Conservation (phyloP, 1,139 yeast species). For the Candida sp. region DNA sequence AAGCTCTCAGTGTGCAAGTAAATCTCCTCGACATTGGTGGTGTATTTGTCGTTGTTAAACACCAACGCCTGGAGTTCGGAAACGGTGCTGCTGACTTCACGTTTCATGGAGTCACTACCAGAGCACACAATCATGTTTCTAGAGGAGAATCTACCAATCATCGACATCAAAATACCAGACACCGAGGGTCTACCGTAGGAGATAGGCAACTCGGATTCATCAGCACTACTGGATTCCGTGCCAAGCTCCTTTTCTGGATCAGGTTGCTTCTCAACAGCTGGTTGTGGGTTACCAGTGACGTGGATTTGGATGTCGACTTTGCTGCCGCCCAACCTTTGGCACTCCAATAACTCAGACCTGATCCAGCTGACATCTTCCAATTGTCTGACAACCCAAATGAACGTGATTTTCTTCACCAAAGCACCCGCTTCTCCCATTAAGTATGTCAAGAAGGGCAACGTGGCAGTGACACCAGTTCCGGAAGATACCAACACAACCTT, state of each 20-base stretch:
- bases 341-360: slow-evolving; percentile 37
- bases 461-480: slow-evolving; percentile 63
- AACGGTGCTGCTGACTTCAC: slow-evolving; percentile 45
- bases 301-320: slow-evolving; percentile 30
- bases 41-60: slow-evolving; percentile 31
- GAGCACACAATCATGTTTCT: slow-evolving; percentile 54
- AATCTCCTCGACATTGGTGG: slow-evolving; percentile 46
- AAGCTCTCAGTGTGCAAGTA: slow-evolving; percentile 63
- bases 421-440: slow-evolving; percentile 16
- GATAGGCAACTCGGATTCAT: slow-evolving; percentile 18
- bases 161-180: slow-evolving; percentile 19
- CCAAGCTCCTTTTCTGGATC: slow-evolving; percentile 18
- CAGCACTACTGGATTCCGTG: slow-evolving; percentile 4
- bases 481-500: slow-evolving; percentile 46
- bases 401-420: slow-evolving; percentile 34
- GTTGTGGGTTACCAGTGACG: slow-evolving; percentile 17
- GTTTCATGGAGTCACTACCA: slow-evolving; percentile 52
- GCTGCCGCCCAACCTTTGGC: slow-evolving; percentile 26
- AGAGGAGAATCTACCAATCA: slow-evolving; percentile 26
- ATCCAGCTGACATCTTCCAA: slow-evolving; percentile 50
- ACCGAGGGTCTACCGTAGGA: slow-evolving; percentile 40
- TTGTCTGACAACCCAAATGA: slow-evolving; percentile 54
- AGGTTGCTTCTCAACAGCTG: neutral
- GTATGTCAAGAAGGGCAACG: slow-evolving; percentile 49
- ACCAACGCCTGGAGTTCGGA: slow-evolving; percentile 40